Conservation (phyloP, 495 filamentous ascomycete species). For the Talaromyces thailandensis region DNA sequence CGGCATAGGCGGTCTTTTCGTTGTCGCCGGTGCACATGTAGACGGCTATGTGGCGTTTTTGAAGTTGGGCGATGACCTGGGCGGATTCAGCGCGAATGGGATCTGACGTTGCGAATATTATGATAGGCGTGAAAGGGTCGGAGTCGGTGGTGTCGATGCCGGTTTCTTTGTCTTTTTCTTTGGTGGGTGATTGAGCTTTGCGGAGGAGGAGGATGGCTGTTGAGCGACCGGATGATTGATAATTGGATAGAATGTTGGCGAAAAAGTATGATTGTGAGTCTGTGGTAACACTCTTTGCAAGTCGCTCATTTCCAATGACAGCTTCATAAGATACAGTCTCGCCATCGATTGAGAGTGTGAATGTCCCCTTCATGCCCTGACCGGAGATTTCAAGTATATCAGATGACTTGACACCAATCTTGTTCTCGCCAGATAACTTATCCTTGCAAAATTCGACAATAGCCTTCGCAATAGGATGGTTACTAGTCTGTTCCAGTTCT, state of each 20-base stretch:
- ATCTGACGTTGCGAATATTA: slow-evolving; percentile 63
- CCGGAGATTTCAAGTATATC: slow-evolving; percentile 70
- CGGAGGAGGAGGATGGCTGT: slow-evolving; percentile 58
- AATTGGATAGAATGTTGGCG: slow-evolving; percentile 43
- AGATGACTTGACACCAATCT: slow-evolving; percentile 21
- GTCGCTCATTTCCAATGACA: slow-evolving; percentile 74
- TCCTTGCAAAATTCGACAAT: slow-evolving; percentile 58
- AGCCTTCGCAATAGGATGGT: slow-evolving; percentile 80
- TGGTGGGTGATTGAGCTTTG: not conserved
- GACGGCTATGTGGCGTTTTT: slow-evolving; percentile 53
- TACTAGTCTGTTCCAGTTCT: slow-evolving; percentile 71
- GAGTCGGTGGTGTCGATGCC: not conserved
- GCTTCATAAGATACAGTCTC: slow-evolving; percentile 43
- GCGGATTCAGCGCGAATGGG: slow-evolving; percentile 70
- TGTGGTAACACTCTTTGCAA: slow-evolving; percentile 40
- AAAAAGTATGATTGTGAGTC: slow-evolving; percentile 30
- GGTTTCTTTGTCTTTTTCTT: not conserved
- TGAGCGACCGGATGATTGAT: slow-evolving; percentile 66
- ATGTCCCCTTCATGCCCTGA: slow-evolving; percentile 69
- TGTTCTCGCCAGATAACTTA: slow-evolving; percentile 16
- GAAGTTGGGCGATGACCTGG: slow-evolving; percentile 57
- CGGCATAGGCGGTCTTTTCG: slow-evolving; percentile 42
- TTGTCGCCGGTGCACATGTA: slow-evolving; percentile 92
- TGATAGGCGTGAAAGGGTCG: slow-evolving; percentile 43
- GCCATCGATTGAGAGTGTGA: slow-evolving; percentile 26